Conservation (phyloP, 1,284 basidiomycete species). For the Porogramme epimiltina region DNA sequence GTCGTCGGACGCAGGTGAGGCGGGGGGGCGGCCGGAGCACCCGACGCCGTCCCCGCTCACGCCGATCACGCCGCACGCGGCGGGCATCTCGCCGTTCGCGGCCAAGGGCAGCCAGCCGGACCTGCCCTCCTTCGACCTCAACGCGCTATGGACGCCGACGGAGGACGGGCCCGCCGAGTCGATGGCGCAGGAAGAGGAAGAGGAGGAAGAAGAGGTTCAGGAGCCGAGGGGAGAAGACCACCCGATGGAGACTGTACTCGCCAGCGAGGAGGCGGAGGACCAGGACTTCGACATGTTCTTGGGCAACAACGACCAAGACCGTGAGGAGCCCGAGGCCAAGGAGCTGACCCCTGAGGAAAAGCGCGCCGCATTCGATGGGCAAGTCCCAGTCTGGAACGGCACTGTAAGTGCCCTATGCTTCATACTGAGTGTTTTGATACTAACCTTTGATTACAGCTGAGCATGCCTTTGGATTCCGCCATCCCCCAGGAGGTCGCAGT, state of each 20-base stretch:
- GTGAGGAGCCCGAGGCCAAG: conserved; percentile 50
- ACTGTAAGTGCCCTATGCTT: conserved; percentile 52
- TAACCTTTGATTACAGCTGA: no score
- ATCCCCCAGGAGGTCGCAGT: conserved; percentile 66
- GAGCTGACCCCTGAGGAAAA: conserved; percentile 26
- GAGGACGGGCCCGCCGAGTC: conserved; percentile 19
- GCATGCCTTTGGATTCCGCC: conserved; percentile 75
- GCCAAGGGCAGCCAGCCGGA: conserved; percentile 43
- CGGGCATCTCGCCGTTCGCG: conserved; percentile 55
- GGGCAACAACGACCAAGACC: conserved; percentile 55
- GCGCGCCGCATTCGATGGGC: conserved; percentile 50
- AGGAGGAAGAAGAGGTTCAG: conserved; percentile 27
- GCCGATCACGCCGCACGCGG: conserved; percentile 21
- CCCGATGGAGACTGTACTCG: conserved; percentile 38
- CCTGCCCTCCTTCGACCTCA: conserved; percentile 65
- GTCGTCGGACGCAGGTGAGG: not conserved
- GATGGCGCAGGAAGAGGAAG: conserved; percentile 35
- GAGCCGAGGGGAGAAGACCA: conserved; percentile 33
- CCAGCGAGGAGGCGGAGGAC: conserved; percentile 57
- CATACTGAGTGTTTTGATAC: no score
- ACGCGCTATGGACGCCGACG: conserved; percentile 56
- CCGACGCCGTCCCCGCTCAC: conserved; percentile 14
- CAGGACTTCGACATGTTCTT: conserved; percentile 84
- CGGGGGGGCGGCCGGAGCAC: conserved; percentile 21
- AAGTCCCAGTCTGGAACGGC: conserved; percentile 69